Evolutionary conservation across 495 filamentous ascomycete genomes (phyloP).

Genomic region (Choiromyces venosus): DNA sequence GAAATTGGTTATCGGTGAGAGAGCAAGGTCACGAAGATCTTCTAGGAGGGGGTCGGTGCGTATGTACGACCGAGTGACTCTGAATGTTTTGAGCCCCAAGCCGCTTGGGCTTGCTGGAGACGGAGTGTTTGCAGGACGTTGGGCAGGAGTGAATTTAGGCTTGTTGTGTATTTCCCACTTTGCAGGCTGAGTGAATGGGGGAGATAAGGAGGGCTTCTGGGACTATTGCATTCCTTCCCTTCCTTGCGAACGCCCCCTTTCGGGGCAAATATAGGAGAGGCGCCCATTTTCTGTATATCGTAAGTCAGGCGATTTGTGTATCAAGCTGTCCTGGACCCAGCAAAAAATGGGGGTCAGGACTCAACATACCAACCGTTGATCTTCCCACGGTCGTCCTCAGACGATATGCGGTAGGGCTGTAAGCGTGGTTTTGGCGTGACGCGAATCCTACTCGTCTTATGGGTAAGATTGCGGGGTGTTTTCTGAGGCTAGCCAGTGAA

Average conservation of each 20-base stretch:
- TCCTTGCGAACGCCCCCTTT: background rate
- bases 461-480: background rate
- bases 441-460: background rate
- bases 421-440: background rate
- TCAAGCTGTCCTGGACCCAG: background rate
- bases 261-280: background rate
- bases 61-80: background rate
- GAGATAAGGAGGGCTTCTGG: too few relatives aligned
- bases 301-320: background rate
- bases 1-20: background rate
- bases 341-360: background rate
- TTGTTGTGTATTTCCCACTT: background rate
- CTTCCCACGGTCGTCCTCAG: background rate
- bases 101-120: background rate
- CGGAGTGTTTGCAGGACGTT: background rate
- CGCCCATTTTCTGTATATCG: background rate
- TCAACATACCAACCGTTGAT: background rate
- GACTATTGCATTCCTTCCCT: too few relatives aligned
- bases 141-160: background rate
- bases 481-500: background rate
- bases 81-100: background rate
- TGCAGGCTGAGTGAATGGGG: too few relatives aligned
- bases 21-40: background rate
- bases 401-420: background rate
- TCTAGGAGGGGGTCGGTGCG: background rate